A percentile compares a stretch with the other conserved stretches of the same genome.
Conservation (phyloP, 805 yeast species). For the Myxozyma udenii region DNA sequence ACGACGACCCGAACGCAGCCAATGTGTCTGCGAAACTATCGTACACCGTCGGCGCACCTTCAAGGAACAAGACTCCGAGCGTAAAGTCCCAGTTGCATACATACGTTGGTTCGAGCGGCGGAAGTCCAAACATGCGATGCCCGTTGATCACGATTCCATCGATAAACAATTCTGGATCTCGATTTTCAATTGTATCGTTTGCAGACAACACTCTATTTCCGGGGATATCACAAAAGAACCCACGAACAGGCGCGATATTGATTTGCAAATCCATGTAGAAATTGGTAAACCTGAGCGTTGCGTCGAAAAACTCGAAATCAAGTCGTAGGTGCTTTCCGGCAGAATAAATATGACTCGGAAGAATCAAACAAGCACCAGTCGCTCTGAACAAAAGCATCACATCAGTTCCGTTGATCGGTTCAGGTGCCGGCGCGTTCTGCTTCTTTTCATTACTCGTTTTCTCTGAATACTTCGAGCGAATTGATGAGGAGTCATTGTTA, state of each 20-base stretch:
- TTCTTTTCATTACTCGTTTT: not conserved
- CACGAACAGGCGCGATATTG: conserved; percentile 55
- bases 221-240: conserved; percentile 35
- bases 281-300: conserved; percentile 82
- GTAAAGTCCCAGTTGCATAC: conserved; percentile 87
- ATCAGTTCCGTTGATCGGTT: conserved; percentile 42
- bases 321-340: conserved; percentile 59
- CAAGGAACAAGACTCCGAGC: conserved; percentile 55
- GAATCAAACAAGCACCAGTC: conserved; percentile 61
- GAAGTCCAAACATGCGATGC: conserved; percentile 88
- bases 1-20: conserved; percentile 57
- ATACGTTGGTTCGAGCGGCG: conserved; percentile 84
- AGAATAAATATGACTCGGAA: conserved; percentile 73
- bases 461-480: not conserved
- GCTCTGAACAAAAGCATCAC: conserved; percentile 69
- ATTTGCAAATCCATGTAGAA: conserved; percentile 92
- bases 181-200: conserved; percentile 25
- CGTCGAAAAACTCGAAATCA: conserved; percentile 60
- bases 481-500: not conserved
- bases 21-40: conserved; percentile 46
- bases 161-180: conserved; percentile 48
- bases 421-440: not conserved
- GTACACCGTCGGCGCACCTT: conserved; percentile 50
- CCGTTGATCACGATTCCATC: conserved; percentile 68
- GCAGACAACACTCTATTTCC: conserved; percentile 33